A percentile compares a stretch with the other conserved stretches of the same genome.
These are phyloP conservation scores for Pythium vanterpoolii DNA, from an alignment of 352 stramenopile species.

Conservation along the genomic window DNA sequence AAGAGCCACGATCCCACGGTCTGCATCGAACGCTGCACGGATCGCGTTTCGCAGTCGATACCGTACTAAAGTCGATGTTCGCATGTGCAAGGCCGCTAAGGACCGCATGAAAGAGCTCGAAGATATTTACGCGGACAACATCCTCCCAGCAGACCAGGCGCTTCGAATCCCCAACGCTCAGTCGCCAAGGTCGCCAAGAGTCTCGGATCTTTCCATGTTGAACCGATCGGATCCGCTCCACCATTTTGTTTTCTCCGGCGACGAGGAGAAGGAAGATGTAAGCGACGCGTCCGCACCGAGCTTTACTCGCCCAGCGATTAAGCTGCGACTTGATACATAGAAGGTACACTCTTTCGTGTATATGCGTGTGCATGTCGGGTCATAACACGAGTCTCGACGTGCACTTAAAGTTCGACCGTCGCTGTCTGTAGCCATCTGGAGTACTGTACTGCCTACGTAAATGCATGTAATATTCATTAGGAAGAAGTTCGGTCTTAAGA, in stretches of 20 bases:
- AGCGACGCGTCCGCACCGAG: constrained; percentile 16
- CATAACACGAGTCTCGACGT: too few species aligned
- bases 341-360: neutral
- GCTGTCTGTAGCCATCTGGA: constrained; percentile 1
- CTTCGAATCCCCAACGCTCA: neutral
- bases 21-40: neutral
- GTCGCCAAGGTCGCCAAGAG: neutral
- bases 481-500: constrained; percentile 3
- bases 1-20: neutral
- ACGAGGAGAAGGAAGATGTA: constrained; percentile 18
- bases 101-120: constrained; percentile 9
- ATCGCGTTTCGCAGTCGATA: neutral
- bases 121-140: constrained; percentile 6
- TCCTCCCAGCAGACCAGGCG: neutral
- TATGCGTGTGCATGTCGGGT: neutral
- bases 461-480: neutral
- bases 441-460: constrained; percentile 1
- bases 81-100: neutral
- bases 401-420: too few species aligned
- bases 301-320: neutral
- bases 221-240: neutral
- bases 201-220: neutral
- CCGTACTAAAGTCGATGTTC: constrained; percentile 5
- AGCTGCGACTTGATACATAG: neutral
- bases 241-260: neutral